Base-by-base conservation (phyloP, 768 basidiomycete genomes). In the Fomitopsis serialis region DNA sequence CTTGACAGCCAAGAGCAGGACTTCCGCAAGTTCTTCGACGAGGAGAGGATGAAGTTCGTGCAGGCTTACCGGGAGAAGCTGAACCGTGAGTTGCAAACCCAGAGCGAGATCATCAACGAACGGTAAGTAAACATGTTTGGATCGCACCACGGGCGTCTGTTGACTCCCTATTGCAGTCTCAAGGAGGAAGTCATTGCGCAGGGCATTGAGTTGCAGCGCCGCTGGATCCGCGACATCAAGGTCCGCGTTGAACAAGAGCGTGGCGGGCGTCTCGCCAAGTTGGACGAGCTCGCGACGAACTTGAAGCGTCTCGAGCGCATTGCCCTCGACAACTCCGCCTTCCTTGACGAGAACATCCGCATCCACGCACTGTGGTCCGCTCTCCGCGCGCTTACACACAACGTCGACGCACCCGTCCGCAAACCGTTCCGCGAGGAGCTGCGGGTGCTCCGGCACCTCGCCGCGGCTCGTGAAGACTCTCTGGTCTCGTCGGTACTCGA, bases 221-320 rank as follows among this genome's bases (percentile, higher is more conserved):
- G 92, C 50, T 98, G 96, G 95, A 89, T 99, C 40, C 85, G 92
- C 29, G 93, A 98, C 54, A 85, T 98, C 76, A 97, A 98, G 73
- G 79, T 94, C 47, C 88, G 86, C 58, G 95, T 99, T 53, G 96
- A 99, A 70, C 82, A 92, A 64, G 97, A 99, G 70, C 92, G 97
- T 42, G 93, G 93, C 15, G 94, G 94, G 12, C 88, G 97, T 51
- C 79, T 99, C 10, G 89, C 93, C 43, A 97, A 94, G 70, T 84
- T 99, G 32, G 93, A 96, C 63, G 90, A 95, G 67, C 85, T 99
- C 45, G 87, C 93, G 10, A 82, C 89, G 5, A 87, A 88, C 45
- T 73, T 98, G 59, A 95, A 97, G 69, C 86, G 90, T 57, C 82
- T 99, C 27, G 93, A 97, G 68, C 84, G 89, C 54, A 77, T 97